A percentile compares a stretch with the other conserved stretches of the same genome.
These are phyloP conservation scores for Bipolaris zeicola DNA, from an alignment of 2,329 filamentous ascomycete genomes.

Conservation along the genomic window DNA sequence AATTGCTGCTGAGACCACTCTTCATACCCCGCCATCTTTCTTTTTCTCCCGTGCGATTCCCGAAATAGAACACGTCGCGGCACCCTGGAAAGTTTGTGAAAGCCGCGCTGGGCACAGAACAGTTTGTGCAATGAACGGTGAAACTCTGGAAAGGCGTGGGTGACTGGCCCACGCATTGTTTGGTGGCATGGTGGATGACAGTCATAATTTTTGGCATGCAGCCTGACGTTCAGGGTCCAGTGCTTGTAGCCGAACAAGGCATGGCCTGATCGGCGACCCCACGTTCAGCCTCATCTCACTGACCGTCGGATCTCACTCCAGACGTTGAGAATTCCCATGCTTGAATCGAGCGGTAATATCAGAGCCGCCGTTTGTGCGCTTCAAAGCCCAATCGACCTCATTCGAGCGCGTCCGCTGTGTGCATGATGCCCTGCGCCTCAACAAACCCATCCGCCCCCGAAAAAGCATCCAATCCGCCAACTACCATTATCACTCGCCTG, in stretches of 20 bases:
- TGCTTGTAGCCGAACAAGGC: conserved; percentile 14
- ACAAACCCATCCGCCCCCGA: background rate
- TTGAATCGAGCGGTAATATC: background rate
- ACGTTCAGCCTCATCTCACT: conserved; percentile 1
- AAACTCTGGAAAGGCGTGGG: conserved; percentile 37
- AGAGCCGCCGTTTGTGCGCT: background rate
- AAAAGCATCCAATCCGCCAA: background rate
- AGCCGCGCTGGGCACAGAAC: conserved; percentile 35
- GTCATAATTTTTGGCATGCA: conserved; percentile 34
- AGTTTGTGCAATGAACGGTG: conserved; percentile 32
- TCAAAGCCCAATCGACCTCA: background rate
- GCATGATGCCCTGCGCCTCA: background rate
- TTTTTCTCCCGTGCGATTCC: conserved; percentile 15
- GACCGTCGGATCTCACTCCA: background rate
- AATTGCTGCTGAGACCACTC: conserved; percentile 43
- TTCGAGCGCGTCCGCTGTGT: background rate
- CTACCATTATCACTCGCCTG: background rate
- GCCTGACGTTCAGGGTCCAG: conserved; percentile 35
- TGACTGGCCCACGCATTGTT: conserved; percentile 36
- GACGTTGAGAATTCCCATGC: background rate
- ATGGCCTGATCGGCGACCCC: conserved; percentile 7
- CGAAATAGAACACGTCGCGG: conserved; percentile 31
- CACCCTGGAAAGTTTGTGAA: conserved; percentile 44
- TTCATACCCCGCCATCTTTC: conserved; percentile 37
- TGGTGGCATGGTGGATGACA: conserved; percentile 23